A percentile compares a stretch with the other conserved stretches of the same genome.
phyloP scores from a whole-genome alignment of 176 grass and related monocot genomes.

The Triticum turgidum region DNA sequence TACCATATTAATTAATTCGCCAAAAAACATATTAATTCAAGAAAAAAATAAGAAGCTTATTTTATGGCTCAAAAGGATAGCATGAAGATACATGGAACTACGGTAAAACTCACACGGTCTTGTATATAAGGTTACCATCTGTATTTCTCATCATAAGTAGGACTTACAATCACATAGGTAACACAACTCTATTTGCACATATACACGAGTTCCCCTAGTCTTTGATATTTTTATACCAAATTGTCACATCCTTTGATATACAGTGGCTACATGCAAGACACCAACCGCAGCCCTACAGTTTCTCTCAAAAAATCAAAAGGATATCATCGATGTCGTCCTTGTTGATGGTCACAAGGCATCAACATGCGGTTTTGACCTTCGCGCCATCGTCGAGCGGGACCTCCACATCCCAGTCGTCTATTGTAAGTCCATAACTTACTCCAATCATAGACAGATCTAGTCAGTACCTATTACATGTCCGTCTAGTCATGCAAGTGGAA shows the following conservation, averaged over 20 bases:
- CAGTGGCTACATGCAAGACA: neutral
- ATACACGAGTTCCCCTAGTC: neutral
- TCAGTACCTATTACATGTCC: neutral
- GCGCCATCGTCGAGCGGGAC: neutral
- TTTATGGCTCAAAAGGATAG: too few species aligned
- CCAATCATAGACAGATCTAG: neutral
- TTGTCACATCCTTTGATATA: neutral
- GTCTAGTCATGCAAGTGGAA: neutral
- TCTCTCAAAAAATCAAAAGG: neutral
- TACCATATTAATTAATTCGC: too few species aligned
- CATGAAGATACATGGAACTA: too few species aligned
- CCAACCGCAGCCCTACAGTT: neutral
- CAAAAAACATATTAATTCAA: too few species aligned
- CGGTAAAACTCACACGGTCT: too few species aligned
- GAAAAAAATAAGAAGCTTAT: too few species aligned
- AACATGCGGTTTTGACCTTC: conserved; percentile 21
- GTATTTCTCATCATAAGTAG: too few species aligned
- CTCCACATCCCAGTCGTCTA: conserved; percentile 26
- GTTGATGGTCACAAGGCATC: neutral
- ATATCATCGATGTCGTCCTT: neutral
- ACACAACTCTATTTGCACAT: neutral
- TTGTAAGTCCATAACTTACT: neutral
- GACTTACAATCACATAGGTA: too few species aligned
- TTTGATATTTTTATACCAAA: neutral
- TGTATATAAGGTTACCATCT: too few species aligned